phyloP scores from a whole-genome alignment of 495 filamentous ascomycete genomes.

The Penicillium turbatum region DNA sequence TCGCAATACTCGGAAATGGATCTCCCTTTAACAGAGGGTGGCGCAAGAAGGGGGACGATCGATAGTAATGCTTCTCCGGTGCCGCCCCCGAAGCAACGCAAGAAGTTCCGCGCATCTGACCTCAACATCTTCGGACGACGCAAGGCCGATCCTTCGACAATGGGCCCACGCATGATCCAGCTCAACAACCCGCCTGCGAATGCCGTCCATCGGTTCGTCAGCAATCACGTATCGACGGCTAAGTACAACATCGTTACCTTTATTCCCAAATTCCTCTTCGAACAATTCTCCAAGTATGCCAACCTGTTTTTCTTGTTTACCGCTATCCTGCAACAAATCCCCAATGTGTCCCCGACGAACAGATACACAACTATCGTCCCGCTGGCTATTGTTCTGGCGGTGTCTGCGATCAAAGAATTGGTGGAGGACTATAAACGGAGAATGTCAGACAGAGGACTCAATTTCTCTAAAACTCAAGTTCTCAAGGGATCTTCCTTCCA shows the following conservation, averaged over 20 bases:
- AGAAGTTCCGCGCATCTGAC: conserved; percentile 61
- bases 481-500: conserved; percentile 81
- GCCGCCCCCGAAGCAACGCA: conserved; percentile 36
- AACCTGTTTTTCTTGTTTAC: conserved; percentile 99
- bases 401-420: conserved; percentile 92
- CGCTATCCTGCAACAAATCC: conserved; percentile 91
- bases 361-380: conserved; percentile 94
- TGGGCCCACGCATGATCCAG: conserved; percentile 90
- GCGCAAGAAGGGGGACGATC: conserved; percentile 45
- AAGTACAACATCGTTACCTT: conserved; percentile 98
- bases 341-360: conserved; percentile 91
- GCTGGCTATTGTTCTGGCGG: conserved; percentile 78
- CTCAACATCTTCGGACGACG: conserved; percentile 91
- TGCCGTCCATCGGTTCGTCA: conserved; percentile 76
- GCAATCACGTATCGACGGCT: conserved; percentile 95
- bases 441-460: conserved; percentile 79
- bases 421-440: conserved; percentile 93
- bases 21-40: conserved; percentile 81
- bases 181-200: conserved; percentile 98
- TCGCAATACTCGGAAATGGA: conserved; percentile 98
- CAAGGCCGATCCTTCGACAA: conserved; percentile 80
- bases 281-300: conserved; percentile 99
- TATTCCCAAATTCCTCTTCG: conserved; percentile 94
- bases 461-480: conserved; percentile 81
- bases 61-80: conserved; percentile 33